phyloP scores from a whole-genome alignment of 1,284 basidiomycete genomes.

The Peniophora sp. region DNA sequence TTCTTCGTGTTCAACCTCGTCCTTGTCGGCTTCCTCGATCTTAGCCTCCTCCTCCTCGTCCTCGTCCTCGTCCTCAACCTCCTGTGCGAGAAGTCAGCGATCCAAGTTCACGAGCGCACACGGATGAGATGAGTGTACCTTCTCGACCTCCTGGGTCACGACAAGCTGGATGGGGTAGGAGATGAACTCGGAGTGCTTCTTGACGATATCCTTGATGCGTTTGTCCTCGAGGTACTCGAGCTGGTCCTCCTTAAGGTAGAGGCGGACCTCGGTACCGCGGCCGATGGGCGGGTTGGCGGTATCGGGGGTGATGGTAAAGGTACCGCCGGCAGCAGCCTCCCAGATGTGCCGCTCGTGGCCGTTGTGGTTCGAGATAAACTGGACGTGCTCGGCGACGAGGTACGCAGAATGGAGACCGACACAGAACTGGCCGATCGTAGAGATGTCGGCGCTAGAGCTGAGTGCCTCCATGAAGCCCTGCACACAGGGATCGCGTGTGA shows the following conservation, averaged over 20 bases:
- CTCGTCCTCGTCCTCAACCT: conserved; percentile 62
- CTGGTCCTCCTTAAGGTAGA: conserved; percentile 98
- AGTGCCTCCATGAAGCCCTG: conserved; percentile 99
- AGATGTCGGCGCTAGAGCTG: conserved; percentile 94
- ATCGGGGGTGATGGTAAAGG: conserved; percentile 98
- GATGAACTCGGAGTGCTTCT: conserved; percentile 99
- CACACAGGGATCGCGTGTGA: conserved; percentile 2
- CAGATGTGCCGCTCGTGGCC: conserved; percentile 99
- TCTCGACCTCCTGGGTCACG: conserved; percentile 99
- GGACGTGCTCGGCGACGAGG: conserved; percentile 96
- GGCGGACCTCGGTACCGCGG: conserved; percentile 92
- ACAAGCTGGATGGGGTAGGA: conserved; percentile 99
- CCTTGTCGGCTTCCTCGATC: conserved; percentile 77
- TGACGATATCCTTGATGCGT: conserved; percentile 98
- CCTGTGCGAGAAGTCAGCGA: conserved; percentile 73
- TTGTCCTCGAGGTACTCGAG: conserved; percentile 99
- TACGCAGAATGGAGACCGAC: conserved; percentile 99
- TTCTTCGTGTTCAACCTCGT: conserved; percentile 93
- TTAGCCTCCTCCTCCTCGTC: conserved; percentile 68
- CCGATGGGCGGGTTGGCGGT: conserved; percentile 85
- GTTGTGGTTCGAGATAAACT: conserved; percentile 99
- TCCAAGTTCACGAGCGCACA: conserved; percentile 5
- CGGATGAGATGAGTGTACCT: conserved; percentile 40
- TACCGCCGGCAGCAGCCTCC: conserved; percentile 99
- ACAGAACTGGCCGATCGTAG: conserved; percentile 93